Evolutionary conservation across 2,329 filamentous ascomycete genomes (phyloP).

Genomic region (Alternaria conjuncta): DNA sequence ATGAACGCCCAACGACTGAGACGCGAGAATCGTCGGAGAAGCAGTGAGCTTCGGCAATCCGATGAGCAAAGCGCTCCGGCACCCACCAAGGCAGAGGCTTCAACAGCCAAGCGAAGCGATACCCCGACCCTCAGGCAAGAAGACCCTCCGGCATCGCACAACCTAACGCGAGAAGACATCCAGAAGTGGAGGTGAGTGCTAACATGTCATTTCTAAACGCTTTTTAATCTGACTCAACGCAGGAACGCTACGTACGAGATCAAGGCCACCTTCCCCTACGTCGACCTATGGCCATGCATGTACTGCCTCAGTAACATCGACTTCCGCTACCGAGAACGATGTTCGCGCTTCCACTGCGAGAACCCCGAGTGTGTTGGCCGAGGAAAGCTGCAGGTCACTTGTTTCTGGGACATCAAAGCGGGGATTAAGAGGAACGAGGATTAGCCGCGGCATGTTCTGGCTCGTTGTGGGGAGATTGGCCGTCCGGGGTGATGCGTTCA

Average conservation of each 20-base stretch:
- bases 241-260: neutral
- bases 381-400: slow-evolving; percentile 2
- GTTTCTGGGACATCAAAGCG: neutral
- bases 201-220: neutral
- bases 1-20: neutral
- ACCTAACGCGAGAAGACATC: neutral
- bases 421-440: neutral
- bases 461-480: neutral
- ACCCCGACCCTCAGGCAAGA: neutral
- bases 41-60: neutral
- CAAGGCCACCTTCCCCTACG: neutral
- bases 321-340: neutral
- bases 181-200: neutral
- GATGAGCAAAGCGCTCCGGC: neutral
- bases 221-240: accelerated
- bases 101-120: neutral
- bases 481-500: neutral
- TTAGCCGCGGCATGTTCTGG: neutral
- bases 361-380: neutral
- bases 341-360: neutral
- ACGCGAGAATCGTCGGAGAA: neutral
- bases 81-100: too few relatives aligned
- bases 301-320: slow-evolving; percentile 2
- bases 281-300: slow-evolving; percentile 11
- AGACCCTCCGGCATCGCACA: neutral